phyloP scores from a whole-genome alignment of 2,329 filamentous ascomycete genomes.

The Ophiostoma sp. region DNA sequence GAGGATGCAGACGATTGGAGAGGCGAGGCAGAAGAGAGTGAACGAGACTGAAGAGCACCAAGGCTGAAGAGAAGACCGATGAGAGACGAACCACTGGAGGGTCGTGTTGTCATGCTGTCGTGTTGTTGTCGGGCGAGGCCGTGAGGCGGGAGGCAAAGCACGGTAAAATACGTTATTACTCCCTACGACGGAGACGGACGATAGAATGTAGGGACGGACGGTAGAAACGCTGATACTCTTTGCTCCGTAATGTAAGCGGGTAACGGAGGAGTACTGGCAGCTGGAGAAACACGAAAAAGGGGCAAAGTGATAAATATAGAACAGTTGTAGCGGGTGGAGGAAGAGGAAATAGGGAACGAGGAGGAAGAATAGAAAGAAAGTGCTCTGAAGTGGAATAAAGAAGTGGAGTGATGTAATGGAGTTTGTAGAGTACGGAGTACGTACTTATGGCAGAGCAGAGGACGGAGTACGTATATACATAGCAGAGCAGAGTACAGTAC shows the following conservation, averaged over 20 bases:
- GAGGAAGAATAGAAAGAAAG: neutral
- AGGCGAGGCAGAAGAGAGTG: neutral
- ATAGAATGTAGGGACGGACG: neutral
- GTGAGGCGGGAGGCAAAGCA: conserved; percentile 7
- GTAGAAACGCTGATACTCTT: too few relatives aligned
- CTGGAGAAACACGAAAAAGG: neutral
- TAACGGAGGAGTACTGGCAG: neutral
- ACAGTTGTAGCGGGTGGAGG: neutral
- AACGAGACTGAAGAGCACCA: neutral
- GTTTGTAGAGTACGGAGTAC: too few relatives aligned
- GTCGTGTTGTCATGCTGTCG: conserved; percentile 1
- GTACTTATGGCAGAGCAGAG: too few relatives aligned
- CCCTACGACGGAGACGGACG: neutral
- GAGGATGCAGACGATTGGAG: neutral
- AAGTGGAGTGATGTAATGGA: neutral
- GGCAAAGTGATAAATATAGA: conserved; percentile 10
- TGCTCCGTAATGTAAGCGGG: too few relatives aligned
- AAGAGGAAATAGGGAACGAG: neutral
- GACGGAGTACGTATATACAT: too few relatives aligned
- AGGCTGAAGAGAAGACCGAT: neutral
- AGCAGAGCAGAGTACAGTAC: too few relatives aligned
- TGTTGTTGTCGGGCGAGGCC: conserved; percentile 6
- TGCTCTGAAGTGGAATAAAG: neutral
- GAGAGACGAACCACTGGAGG: too few relatives aligned
- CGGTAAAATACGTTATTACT: neutral